Percentiles rank a stretch among this genome's conserved stretches.
Conservation (phyloP, 371 early-diverging fungal species). For the Gilbertella persicaria region DNA sequence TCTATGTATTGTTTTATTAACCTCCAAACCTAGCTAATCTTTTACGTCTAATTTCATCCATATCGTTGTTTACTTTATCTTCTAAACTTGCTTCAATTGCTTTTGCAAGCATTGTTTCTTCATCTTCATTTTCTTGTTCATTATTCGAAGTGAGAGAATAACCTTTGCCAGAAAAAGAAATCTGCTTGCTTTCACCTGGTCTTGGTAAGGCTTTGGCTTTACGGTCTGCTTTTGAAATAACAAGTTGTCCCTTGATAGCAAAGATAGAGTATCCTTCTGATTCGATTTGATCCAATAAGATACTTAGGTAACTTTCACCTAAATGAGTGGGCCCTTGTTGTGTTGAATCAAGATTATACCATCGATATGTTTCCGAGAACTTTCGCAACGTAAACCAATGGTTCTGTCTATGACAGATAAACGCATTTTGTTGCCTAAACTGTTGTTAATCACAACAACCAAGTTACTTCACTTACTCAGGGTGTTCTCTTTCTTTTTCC, state of each 20-base stretch:
- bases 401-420: constrained; percentile 63
- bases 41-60: constrained; percentile 39
- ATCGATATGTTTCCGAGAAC: constrained; percentile 61
- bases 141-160: constrained; percentile 21
- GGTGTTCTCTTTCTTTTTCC: constrained; percentile 45
- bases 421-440: constrained; percentile 46
- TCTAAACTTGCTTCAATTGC: constrained; percentile 43
- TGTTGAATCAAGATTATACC: constrained; percentile 75
- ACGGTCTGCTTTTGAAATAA: constrained; percentile 26
- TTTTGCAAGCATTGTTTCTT: constrained; percentile 28
- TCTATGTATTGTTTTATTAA: constrained; percentile 3
- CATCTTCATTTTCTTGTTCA: constrained; percentile 24
- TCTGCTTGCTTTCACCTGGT: constrained; percentile 13
- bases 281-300: constrained; percentile 66
- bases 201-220: constrained; percentile 21
- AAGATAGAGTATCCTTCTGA: constrained; percentile 53
- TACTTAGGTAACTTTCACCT: constrained; percentile 65
- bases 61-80: constrained; percentile 10
- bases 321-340: constrained; percentile 54
- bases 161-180: constrained; percentile 34
- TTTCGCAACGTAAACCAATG: constrained; percentile 71
- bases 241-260: constrained; percentile 32
- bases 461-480: constrained; percentile 44
- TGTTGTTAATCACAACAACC: too few relatives aligned
- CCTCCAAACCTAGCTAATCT: constrained; percentile 38